Evolutionary conservation across 139 green algal species (phyloP), one percentile per base, ranked within the genome.

Genomic region (Nannochloris sp.): DNA sequence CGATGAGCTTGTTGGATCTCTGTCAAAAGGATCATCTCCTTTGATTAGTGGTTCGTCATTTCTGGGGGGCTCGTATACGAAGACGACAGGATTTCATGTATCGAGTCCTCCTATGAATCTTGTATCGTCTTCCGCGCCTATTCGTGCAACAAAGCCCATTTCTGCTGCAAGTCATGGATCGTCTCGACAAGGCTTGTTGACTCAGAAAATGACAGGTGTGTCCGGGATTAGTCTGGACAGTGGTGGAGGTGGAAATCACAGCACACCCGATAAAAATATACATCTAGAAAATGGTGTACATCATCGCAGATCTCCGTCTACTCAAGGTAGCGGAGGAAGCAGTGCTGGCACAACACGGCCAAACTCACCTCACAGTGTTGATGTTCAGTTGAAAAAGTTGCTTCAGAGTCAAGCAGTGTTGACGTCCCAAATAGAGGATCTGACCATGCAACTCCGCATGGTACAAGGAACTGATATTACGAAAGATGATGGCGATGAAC

Each of bases 1-100:
- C 23, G 73, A 84, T 19, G 76, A 80, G 31, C 21, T 77, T 46
- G 70, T 69, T 48, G 57, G 63, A 43, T 57, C 27, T n/a, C 51
- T 75, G 21, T 63, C 44, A 29, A 54, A 53, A n/a, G 69, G 69
- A 37, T 55, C 62, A 19, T 61, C 36, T 3, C 69, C 69, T 6
- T 43, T 50, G 27, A 55, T 49, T 53, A 21, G 46, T 43, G 37
- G 34, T 40, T 40, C 34, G 5, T 40, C 34, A 40, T 40, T 40
- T 11, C 14, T 40, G 34, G 34, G 34, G 34, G 34, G 31, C 53
- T 66, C 57, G 27, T 72, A 64, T 56, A 27, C 37, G 7, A 68
- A 70, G 27, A 61, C 51, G 19, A 75, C 48, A 10, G 72, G 72
- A 16, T 79, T 79, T 50, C 49, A 68, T 64, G 37, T 74, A 25